Evolutionary conservation across 2,329 filamentous ascomycete species (phyloP).

Genomic region (Nemania abortiva): DNA sequence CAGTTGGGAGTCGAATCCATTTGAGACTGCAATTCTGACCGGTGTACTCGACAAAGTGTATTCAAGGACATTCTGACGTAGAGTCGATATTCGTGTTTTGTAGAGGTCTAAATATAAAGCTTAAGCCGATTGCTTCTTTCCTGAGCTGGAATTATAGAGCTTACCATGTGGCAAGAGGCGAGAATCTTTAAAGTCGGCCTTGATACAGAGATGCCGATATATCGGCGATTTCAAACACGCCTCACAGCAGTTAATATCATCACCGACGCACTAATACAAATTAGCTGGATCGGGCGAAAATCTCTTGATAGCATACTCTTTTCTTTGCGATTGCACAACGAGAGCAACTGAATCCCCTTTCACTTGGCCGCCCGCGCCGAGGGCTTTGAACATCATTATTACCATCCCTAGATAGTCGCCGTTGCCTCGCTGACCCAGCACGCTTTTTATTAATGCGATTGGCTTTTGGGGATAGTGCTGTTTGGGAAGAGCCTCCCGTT

Average conservation of each 20-base stretch:
- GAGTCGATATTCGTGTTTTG: constrained; percentile 22
- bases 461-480: not conserved
- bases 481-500: not conserved
- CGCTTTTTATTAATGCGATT: constrained; percentile 17
- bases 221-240: constrained; percentile 23
- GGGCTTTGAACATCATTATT: constrained; percentile 2
- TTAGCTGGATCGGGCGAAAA: constrained; percentile 5
- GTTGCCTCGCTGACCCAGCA: not conserved
- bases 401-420: not conserved
- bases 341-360: constrained; percentile 31
- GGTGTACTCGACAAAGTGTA: constrained; percentile 7
- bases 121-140: not conserved
- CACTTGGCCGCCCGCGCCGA: constrained; percentile 31
- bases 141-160: not conserved
- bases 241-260: constrained; percentile 13
- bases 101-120: constrained; percentile 19
- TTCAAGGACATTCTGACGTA: constrained; percentile 16
- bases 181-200: constrained; percentile 29
- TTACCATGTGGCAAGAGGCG: constrained; percentile 26
- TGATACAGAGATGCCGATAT: constrained; percentile 29
- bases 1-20: constrained; percentile 25
- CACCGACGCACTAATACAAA: constrained; percentile 15
- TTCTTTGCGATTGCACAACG: constrained; percentile 32
- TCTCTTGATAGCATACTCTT: constrained; percentile 12
- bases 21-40: constrained; percentile 20